These are phyloP conservation scores for Trichaptum fuscoviolaceum DNA, from an alignment of 768 basidiomycete species.

Conservation along the genomic window DNA sequence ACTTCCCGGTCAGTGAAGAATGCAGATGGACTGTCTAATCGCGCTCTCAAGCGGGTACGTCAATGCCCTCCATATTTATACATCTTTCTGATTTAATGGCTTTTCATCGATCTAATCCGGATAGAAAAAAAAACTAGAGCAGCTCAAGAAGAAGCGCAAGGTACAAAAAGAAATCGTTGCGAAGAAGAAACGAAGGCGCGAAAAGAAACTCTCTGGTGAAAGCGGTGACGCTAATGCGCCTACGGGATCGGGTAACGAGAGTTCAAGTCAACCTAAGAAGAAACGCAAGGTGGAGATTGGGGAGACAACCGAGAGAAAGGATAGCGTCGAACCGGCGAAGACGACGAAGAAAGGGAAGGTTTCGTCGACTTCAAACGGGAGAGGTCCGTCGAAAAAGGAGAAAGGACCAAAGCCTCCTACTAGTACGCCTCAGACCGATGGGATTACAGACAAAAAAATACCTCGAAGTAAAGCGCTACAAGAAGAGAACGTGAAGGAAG, in stretches of 20 bases:
- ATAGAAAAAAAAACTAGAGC: conserved; percentile 43
- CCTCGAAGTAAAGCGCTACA: neutral
- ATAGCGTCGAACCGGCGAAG: neutral
- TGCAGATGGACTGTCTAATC: conserved; percentile 39
- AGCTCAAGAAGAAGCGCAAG: conserved; percentile 42
- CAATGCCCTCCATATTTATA: neutral
- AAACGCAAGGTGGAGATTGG: conserved; percentile 16
- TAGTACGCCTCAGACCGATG: neutral
- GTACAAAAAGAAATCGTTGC: conserved; percentile 41
- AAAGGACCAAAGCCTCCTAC: conserved; percentile 9
- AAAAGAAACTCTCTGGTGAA: neutral
- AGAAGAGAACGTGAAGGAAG: neutral
- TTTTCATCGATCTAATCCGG: conserved; percentile 3
- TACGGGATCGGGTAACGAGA: neutral
- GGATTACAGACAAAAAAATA: neutral
- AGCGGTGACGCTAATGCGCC: neutral
- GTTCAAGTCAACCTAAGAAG: conserved; percentile 9
- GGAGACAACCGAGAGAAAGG: conserved; percentile 4
- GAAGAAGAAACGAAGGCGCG: conserved; percentile 27
- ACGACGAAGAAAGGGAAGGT: conserved; percentile 7
- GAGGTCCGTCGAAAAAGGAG: conserved; percentile 17
- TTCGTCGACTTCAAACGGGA: neutral
- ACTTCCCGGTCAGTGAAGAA: conserved; percentile 8
- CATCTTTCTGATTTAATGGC: neutral
- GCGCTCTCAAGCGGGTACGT: conserved; percentile 58